Evolutionary conservation across 306 rosid species (phyloP).

Genomic region (Prunus persica): DNA sequence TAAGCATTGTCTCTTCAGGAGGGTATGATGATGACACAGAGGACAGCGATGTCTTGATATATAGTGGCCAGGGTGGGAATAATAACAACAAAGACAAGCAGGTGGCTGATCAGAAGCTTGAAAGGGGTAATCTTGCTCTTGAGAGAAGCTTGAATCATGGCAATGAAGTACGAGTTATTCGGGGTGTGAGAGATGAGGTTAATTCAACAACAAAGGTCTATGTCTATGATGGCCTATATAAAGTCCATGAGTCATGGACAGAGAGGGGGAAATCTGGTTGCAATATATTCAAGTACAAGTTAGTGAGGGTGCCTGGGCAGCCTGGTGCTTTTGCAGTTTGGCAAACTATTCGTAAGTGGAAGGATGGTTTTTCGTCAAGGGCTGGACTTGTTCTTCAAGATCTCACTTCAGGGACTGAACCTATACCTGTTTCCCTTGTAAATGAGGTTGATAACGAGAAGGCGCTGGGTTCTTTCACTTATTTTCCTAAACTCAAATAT

Average conservation of each 20-base stretch:
- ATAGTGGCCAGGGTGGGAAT: constrained; percentile 66
- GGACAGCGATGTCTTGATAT: constrained; percentile 49
- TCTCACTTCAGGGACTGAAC: constrained; percentile 54
- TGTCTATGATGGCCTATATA: constrained; percentile 66
- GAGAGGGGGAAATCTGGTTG: constrained; percentile 57
- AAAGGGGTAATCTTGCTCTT: constrained; percentile 69
- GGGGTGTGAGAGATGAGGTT: constrained; percentile 45
- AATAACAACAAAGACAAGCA: constrained; percentile 40
- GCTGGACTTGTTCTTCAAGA: constrained; percentile 52
- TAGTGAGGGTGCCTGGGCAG: constrained; percentile 60
- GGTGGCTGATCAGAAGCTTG: constrained; percentile 65
- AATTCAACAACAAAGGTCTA: constrained; percentile 47
- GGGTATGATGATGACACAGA: constrained; percentile 52
- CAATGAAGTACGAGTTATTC: constrained; percentile 59
- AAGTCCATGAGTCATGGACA: constrained; percentile 52
- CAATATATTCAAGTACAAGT: constrained; percentile 59
- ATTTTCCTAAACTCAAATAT: constrained; percentile 41
- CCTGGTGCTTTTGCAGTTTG: constrained; percentile 44
- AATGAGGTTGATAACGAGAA: constrained; percentile 61
- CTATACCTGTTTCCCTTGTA: constrained; percentile 55
- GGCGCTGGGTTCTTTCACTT: constrained; percentile 51
- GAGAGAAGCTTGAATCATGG: constrained; percentile 44
- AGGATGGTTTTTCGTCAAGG: constrained; percentile 31
- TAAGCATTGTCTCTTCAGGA: constrained; percentile 66
- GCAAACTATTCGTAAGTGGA: constrained; percentile 55